Evolutionary conservation across 2,329 filamentous ascomycete genomes (phyloP), one percentile per base, ranked within the genome.

Genomic region (Chaetomiaceae sp.): DNA sequence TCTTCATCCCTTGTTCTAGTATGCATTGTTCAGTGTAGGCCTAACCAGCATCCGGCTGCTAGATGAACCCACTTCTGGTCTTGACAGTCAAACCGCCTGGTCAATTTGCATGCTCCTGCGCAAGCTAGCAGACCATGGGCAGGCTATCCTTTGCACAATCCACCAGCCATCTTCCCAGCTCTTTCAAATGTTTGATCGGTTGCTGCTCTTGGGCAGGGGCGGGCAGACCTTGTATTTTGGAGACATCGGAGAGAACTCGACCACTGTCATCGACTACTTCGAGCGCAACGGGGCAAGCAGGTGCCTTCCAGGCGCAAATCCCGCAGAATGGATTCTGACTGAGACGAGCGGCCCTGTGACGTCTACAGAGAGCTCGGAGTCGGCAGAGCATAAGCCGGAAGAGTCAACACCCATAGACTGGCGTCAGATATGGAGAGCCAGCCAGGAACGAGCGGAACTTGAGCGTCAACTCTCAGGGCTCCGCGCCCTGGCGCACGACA

Each of bases 251-350:
- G 58, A 74, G 0, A 73, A 80, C 51, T 81, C 79, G 0, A 65
- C 66, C 3, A 78, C 68, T 0, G 62, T 86, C 36, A 68, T 73
- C 2, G 65, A 65, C 45, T 82, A 82, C 60, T 87, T 88, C 50
- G 73, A 79, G 53, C 61, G 64, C 10, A 78, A 84, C 49, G 83
- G 38, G 70, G 81, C 77, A 1, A 68, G 76, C 3, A 64, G 68
- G 35, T 85, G 84, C 48, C 71, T 68, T 7, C 63, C 72, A 2
- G 72, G 79, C 1, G 83, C 83, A 48, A 88, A 88, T 54, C 84
- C 84, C 0, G 85, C 84, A 1, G 85, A 88, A 63, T 88, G 79
- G 68, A 87, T 88, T 78, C 72, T 88, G 30, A n/a, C n/a, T n/a
- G n/a, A n/a, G n/a, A n/a, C n/a, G n/a, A n/a, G n/a, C n/a, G n/a